Evolutionary conservation across 2,329 filamentous ascomycete genomes (phyloP), one percentile per base, ranked within the genome.

Genomic region (Neonectria coccinea): DNA sequence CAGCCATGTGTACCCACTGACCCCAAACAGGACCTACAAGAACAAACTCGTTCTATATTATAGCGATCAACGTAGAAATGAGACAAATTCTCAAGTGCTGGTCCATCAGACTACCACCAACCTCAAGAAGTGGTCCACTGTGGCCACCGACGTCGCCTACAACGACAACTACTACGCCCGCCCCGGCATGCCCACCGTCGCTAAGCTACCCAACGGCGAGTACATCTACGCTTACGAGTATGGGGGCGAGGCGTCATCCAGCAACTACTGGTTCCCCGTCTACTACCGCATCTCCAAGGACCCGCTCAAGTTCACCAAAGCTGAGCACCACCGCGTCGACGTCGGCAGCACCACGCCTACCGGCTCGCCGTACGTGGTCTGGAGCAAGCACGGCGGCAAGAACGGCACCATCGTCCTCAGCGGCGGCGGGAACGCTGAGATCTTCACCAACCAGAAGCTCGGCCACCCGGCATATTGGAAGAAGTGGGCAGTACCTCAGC

Each of bases 141-240:
- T 86, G 3, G 83, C 90, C 54, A 70, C 73, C 7, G 89, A 92
- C 71, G 89, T 90, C 42, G 80, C 85, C 20, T 89, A 90, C 70
- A 78, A 82, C n/a, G 83, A 81, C 58, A 90, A 91, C 76, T 85
- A 84, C 2, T 25, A 6, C 25, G 87, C 84, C 64, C 86, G 90
- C 2, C 90, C 90, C 0, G 90, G 90, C 54, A 92, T 92, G 90
- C 85, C 90, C 1, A 87, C 85, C 1, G 81, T 92, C 9, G 82
- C 85, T 2, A 73, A 82, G 72, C 82, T 92, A 80, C 88, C 68
- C 39, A 86, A 86, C 67, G 86, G 84, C 58, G 64, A 73, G 47
- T 74, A 74, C 67, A 86, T 92, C 72, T 86, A 89, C 79, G 83
- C 84, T 6, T 91, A 91, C 75, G 89, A 92, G 74, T 88, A 86